Conservation (phyloP, 495 filamentous ascomycete genomes). For the Pyronema domesticum region DNA sequence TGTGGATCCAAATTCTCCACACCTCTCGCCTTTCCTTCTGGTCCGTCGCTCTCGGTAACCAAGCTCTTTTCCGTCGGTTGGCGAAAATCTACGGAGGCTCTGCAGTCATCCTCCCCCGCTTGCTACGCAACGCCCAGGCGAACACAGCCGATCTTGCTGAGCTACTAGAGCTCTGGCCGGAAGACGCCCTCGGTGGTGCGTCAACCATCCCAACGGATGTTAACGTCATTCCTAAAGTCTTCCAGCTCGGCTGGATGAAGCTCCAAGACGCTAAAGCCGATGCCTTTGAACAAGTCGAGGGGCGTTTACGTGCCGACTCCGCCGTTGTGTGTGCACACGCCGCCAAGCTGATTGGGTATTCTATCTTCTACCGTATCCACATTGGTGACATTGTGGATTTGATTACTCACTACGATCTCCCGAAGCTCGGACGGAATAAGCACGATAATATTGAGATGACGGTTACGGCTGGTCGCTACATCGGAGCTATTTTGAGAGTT, state of each 20-base stretch:
- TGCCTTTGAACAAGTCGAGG: not conserved
- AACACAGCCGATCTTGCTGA: not conserved
- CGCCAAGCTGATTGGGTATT: not conserved
- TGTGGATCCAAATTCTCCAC: not conserved
- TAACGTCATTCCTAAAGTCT: not conserved
- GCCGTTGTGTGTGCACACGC: not conserved
- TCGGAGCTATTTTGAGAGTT: not conserved
- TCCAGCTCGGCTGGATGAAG: not conserved
- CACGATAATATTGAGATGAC: slow-evolving; percentile 8
- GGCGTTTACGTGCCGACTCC: not conserved
- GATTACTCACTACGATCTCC: slow-evolving; percentile 1
- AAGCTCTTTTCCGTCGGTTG: too few relatives aligned
- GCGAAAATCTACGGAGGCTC: too few relatives aligned
- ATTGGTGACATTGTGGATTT: not conserved
- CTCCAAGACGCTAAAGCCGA: not conserved
- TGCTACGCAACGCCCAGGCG: too few relatives aligned
- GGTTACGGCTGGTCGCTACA: not conserved
- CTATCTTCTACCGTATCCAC: not conserved
- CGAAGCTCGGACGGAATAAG: slow-evolving; percentile 14
- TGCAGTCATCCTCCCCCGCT: too few relatives aligned
- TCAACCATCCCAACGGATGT: not conserved
- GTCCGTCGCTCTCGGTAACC: not conserved
- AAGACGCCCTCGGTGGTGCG: not conserved
- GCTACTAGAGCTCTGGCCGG: not conserved
- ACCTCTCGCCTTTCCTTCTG: not conserved